Base-by-base conservation (phyloP, 257 asterid species). In the Nicotiana tomentosiformis region DNA sequence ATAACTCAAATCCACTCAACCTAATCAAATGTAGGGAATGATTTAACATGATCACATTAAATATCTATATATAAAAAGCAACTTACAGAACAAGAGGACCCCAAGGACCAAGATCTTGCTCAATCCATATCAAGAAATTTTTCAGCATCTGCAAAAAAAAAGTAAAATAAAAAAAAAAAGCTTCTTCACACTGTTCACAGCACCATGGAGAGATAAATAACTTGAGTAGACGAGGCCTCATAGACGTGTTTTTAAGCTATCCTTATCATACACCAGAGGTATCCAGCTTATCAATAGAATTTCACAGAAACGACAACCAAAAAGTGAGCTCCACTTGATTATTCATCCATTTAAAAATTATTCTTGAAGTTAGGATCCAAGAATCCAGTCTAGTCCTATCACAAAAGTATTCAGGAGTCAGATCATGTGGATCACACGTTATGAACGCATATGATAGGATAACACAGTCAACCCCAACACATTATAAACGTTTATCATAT, bases 81-180 rank as follows among this genome's bases (percentile, higher is more conserved):
- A 91, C 98, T 92, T 91, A 96, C 99, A 96, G 88, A 85, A 91
- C 98, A 78, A 96, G 86, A 88, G 99, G 99, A 84, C 98, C 99
- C 99, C 99, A 96, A 83, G 97, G 94, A 84, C 99, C 99, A 87
- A 96, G 99, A 89, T 96, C 98, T 66, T 90, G 88, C 81, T 96
- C 92, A 83, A 96, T 90, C 98, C 98, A 96, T 82, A 88, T 64
- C 85, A 96, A 89, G 91, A 96, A 96, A 82, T 93, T 92, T 92
- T 93, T 96, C 86, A 94, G 86, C 74, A 94, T 91, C 99, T 96
- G 96, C 70, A 84, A 51, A 62, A 84, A 66, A 43, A 78, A 74
- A 17, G 16, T 18, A 66, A 64, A 43, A 43, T 43, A 43, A 43
- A 8, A 43, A 8, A 8, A 39, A 43, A 43, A 43, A 1, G 49